Percentiles rank a stretch among this genome's conserved stretches.
These are phyloP conservation scores for Scutellaria galericulata DNA, from an alignment of 257 asterid species.

Conservation along the genomic window DNA sequence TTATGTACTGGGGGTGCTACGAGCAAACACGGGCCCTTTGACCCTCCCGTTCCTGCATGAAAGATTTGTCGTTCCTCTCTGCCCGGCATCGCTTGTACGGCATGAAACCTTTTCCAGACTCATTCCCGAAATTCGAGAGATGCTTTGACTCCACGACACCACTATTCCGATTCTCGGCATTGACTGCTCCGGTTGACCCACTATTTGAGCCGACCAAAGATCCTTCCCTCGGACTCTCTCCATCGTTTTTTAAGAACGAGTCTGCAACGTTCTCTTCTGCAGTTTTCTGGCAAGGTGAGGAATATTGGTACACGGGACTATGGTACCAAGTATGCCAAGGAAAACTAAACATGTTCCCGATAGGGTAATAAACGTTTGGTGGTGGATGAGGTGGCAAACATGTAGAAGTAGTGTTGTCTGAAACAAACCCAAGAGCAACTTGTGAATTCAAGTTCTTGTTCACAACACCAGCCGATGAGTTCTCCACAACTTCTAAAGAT, in stretches of 20 bases:
- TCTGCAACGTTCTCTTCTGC: conserved; percentile 24
- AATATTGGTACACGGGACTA: conserved; percentile 42
- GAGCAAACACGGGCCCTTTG: conserved; percentile 66
- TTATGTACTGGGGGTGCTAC: conserved; percentile 36
- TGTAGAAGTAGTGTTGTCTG: conserved; percentile 39
- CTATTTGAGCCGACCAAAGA: conserved; percentile 36
- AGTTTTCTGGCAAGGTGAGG: conserved; percentile 38
- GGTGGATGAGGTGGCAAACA: conserved; percentile 38
- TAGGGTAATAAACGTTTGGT: conserved; percentile 34
- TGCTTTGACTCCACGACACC: conserved; percentile 40
- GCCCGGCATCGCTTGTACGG: conserved; percentile 73
- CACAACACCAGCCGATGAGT: conserved; percentile 25
- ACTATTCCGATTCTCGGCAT: conserved; percentile 27
- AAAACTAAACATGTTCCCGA: conserved; percentile 36
- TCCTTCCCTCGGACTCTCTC: conserved; percentile 37
- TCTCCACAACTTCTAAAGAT: conserved; percentile 36
- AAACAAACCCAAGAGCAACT: conserved; percentile 39
- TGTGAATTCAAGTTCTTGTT: conserved; percentile 40
- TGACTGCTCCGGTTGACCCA: conserved; percentile 24
- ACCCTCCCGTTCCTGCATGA: conserved; percentile 52
- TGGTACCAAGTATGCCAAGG: conserved; percentile 60
- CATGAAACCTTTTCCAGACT: conserved; percentile 57
- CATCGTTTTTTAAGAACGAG: conserved; percentile 29
- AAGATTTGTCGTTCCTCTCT: conserved; percentile 54
- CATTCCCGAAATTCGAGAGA: conserved; percentile 2